A percentile compares a stretch with the other conserved stretches of the same genome.
phyloP scores from a whole-genome alignment of 2,329 filamentous ascomycete genomes.

The Paecilomyces dactylethromorphus region DNA sequence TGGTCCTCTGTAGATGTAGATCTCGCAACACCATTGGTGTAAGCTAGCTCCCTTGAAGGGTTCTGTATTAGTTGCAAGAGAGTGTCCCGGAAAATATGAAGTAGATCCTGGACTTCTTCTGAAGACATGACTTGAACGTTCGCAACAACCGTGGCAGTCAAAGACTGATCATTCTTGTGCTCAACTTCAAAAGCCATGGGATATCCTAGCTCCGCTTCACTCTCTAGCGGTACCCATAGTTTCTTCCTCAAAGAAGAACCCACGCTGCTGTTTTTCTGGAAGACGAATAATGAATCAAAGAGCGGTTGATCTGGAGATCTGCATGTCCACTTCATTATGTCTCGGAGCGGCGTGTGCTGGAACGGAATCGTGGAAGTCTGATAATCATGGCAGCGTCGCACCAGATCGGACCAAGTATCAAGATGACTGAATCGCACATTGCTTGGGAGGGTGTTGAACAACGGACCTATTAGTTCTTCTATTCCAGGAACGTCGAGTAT shows the following conservation, averaged over 20 bases:
- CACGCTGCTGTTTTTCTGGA: constrained; percentile 50
- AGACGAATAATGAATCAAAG: constrained; percentile 79
- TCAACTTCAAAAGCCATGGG: constrained; percentile 71
- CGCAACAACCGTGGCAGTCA: constrained; percentile 56
- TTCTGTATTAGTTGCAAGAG: constrained; percentile 30
- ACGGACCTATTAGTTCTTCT: constrained; percentile 66
- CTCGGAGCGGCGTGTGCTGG: constrained; percentile 71
- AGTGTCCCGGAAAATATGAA: constrained; percentile 37
- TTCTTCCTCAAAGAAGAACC: constrained; percentile 16
- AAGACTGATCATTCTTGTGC: constrained; percentile 39
- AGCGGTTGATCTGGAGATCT: constrained; percentile 49
- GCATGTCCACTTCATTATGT: constrained; percentile 73
- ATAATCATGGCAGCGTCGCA: constrained; percentile 62
- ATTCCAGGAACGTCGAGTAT: constrained; percentile 58
- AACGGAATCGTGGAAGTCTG: constrained; percentile 63
- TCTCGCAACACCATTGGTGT: constrained; percentile 5
- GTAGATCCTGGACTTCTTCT: constrained; percentile 29
- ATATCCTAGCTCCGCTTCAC: constrained; percentile 55
- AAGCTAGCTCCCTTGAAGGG: constrained; percentile 14
- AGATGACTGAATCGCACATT: constrained; percentile 40
- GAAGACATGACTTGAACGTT: constrained; percentile 40
- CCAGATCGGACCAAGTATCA: constrained; percentile 54
- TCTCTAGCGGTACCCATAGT: constrained; percentile 52
- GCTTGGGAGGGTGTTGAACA: constrained; percentile 87
- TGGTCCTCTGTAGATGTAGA: background rate